These are phyloP conservation scores for Botrytis porri DNA, from an alignment of 2,329 filamentous ascomycete species.

Conservation along the genomic window DNA sequence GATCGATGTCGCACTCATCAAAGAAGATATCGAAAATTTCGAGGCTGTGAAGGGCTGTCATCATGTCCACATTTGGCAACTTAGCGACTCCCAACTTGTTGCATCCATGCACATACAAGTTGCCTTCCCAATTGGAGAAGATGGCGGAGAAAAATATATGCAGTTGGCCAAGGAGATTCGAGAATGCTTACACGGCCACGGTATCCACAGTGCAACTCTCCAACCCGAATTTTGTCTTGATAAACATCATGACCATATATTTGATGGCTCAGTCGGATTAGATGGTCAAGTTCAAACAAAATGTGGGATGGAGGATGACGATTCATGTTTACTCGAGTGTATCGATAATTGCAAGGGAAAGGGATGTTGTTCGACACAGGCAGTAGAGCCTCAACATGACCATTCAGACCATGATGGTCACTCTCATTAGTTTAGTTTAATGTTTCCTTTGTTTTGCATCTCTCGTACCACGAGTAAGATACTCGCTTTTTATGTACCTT, in stretches of 20 bases:
- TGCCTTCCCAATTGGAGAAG: slow-evolving; percentile 80
- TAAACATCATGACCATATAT: slow-evolving; percentile 36
- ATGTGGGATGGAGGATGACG: slow-evolving; percentile 31
- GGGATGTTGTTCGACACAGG: slow-evolving; percentile 35
- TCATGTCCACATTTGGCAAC: slow-evolving; percentile 96
- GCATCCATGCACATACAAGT: slow-evolving; percentile 93
- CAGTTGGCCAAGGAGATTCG: slow-evolving; percentile 77
- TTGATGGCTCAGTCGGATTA: slow-evolving; percentile 26
- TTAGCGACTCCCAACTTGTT: slow-evolving; percentile 91
- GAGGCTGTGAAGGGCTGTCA: slow-evolving; percentile 88
- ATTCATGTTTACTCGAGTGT: slow-evolving; percentile 38
- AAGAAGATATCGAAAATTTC: slow-evolving; percentile 82
- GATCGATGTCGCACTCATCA: slow-evolving; percentile 84
- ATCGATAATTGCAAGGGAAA: slow-evolving; percentile 39
- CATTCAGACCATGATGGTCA: slow-evolving; percentile 37
- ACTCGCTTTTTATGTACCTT: background rate
- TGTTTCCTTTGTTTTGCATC: background rate
- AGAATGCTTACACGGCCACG: slow-evolving; percentile 88
- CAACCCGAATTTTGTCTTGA: slow-evolving; percentile 82
- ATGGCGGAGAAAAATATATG: slow-evolving; percentile 83
- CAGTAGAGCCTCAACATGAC: slow-evolving; percentile 29
- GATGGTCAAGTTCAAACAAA: slow-evolving; percentile 33
- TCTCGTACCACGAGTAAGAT: background rate
- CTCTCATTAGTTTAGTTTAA: slow-evolving; percentile 26
- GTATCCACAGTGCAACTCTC: slow-evolving; percentile 95